phyloP scores from a whole-genome alignment of 192 early-diverging fungal genomes.

The Dispira simplex region DNA sequence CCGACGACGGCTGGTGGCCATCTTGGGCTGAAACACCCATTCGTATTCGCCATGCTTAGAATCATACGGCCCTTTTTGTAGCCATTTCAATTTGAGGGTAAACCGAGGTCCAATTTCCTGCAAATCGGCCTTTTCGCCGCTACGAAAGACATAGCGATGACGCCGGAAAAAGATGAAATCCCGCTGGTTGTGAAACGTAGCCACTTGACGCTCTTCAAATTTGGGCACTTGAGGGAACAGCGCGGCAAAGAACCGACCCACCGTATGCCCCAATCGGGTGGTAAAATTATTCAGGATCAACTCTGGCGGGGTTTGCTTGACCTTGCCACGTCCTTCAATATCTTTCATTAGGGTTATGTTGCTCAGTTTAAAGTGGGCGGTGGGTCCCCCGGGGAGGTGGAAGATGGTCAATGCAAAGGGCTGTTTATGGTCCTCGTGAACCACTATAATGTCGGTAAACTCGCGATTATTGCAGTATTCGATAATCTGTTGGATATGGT shows the following conservation, averaged over 20 bases:
- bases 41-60: constrained; percentile 84
- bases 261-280: constrained; percentile 89
- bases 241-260: constrained; percentile 90
- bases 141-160: constrained; percentile 89
- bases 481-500: constrained; percentile 81
- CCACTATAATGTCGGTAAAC: constrained; percentile 87
- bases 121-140: constrained; percentile 62
- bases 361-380: constrained; percentile 89
- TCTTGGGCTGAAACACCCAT: constrained; percentile 66
- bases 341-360: constrained; percentile 60
- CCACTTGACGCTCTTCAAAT: constrained; percentile 87
- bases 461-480: constrained; percentile 76
- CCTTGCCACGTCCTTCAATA: constrained; percentile 67
- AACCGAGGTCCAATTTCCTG: constrained; percentile 95
- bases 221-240: constrained; percentile 96
- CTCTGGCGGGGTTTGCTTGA: constrained; percentile 79
- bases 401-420: constrained; percentile 87
- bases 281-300: constrained; percentile 96
- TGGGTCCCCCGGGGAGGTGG: constrained; percentile 93
- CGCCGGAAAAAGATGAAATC: constrained; percentile 98
- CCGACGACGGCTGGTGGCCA: constrained; percentile 7
- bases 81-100: constrained; percentile 81
- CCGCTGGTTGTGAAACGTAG: constrained; percentile 97
- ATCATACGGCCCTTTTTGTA: constrained; percentile 94
- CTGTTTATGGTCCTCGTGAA: constrained; percentile 85